Evolutionary conservation across 257 asterid genomes (phyloP).

Genomic region (Nicotiana tomentosiformis): DNA sequence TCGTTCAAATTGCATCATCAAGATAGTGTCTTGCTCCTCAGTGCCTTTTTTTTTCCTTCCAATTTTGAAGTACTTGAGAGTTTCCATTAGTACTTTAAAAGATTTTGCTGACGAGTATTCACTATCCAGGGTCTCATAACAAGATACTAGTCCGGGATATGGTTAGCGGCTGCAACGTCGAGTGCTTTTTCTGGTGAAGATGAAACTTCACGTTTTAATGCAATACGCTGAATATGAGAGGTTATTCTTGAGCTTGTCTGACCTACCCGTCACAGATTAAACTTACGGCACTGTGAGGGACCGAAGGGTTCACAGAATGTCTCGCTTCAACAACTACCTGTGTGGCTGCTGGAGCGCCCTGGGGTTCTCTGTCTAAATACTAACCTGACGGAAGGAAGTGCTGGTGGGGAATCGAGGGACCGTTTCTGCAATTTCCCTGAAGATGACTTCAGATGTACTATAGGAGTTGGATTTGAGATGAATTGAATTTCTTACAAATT

Average conservation of each 20-base stretch:
- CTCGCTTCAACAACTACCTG: not conserved
- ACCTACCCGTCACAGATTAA: not conserved
- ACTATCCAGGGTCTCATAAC: not conserved
- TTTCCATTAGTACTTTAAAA: not conserved
- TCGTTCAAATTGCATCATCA: not conserved
- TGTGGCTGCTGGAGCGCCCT: not conserved
- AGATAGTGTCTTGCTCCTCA: not conserved
- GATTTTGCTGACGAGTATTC: not conserved
- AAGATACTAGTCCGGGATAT: not conserved
- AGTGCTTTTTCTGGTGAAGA: not conserved
- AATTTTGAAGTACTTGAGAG: not conserved
- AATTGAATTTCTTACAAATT: not conserved
- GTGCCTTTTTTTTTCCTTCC: not conserved
- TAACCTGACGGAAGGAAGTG: not conserved
- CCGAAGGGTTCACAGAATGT: not conserved
- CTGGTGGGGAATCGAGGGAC: not conserved
- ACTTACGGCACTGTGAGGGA: not conserved
- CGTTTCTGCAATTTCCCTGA: not conserved
- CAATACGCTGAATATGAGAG: not conserved
- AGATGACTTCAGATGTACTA: not conserved
- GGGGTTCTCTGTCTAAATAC: not conserved
- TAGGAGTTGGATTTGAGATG: not conserved
- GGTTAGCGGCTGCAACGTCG: not conserved
- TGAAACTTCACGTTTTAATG: not conserved
- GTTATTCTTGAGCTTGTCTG: not conserved